Conservation (phyloP, 768 basidiomycete genomes). For the Tubosaeta sp. region DNA sequence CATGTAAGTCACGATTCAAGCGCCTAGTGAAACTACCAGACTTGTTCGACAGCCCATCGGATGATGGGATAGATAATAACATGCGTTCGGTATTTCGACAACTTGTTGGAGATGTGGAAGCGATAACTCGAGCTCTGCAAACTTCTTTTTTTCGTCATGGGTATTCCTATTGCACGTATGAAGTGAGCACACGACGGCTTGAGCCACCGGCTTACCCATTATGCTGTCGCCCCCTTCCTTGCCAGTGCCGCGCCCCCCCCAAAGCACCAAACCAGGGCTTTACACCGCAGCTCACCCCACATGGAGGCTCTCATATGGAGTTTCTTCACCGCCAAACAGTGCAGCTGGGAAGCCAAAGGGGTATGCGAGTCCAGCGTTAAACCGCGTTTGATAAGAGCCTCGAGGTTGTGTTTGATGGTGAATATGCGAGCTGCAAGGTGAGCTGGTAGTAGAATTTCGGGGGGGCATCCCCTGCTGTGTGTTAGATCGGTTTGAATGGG, state of each 20-base stretch:
- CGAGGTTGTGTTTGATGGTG: conserved; percentile 74
- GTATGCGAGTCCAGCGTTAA: conserved; percentile 72
- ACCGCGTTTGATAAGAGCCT: conserved; percentile 90
- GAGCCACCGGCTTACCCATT: conserved; percentile 53
- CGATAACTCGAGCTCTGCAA: conserved; percentile 94
- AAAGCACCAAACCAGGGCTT: conserved; percentile 99
- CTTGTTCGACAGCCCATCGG: conserved; percentile 80
- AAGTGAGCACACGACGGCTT: not conserved
- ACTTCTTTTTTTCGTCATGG: conserved; percentile 99
- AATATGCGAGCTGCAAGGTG: conserved; percentile 72
- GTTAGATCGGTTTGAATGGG: conserved; percentile 6
- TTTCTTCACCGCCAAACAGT: conserved; percentile 87
- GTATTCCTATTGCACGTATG: conserved; percentile 55
- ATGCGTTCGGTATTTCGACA: conserved; percentile 94
- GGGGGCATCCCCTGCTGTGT: conserved; percentile 54
- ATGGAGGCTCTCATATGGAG: conserved; percentile 93
- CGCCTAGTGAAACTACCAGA: conserved; percentile 10
- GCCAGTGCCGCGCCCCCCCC: conserved; percentile 74
- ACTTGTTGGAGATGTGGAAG: conserved; percentile 96
- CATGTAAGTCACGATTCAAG: conserved; percentile 29
- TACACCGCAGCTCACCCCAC: conserved; percentile 89
- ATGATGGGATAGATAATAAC: conserved; percentile 89
- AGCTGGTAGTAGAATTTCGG: conserved; percentile 62
- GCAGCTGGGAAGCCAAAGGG: conserved; percentile 81
- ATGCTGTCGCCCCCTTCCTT: conserved; percentile 78